Conservation (phyloP, 2,329 filamentous ascomycete genomes). For the Clarireedia paspali region DNA sequence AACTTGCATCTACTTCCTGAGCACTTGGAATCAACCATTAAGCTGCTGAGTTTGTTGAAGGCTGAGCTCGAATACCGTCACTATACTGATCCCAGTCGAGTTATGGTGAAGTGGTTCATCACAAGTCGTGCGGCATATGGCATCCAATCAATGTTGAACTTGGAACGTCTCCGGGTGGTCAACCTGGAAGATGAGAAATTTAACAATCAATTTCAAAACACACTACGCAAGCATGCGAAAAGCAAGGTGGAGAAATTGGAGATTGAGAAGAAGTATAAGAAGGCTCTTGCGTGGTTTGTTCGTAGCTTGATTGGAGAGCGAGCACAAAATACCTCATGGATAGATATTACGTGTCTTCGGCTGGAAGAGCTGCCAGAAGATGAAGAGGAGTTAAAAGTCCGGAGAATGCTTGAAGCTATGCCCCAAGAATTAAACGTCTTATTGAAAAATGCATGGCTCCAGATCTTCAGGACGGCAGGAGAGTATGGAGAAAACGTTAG, state of each 20-base stretch:
- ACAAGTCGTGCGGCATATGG: not conserved
- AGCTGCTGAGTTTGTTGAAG: not conserved
- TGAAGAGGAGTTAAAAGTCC: not conserved
- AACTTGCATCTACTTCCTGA: not conserved
- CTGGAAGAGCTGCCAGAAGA: not conserved
- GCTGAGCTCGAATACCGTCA: not conserved
- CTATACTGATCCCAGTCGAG: not conserved
- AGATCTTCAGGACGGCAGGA: not conserved
- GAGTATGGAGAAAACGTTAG: not conserved
- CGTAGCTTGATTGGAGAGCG: not conserved
- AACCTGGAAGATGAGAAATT: not conserved
- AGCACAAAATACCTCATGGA: not conserved
- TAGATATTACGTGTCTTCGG: not conserved
- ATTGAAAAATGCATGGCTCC: not conserved
- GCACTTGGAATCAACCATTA: not conserved
- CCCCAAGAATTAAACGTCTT: not conserved
- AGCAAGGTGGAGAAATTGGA: not conserved
- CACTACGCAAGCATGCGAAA: not conserved
- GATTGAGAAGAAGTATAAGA: not conserved
- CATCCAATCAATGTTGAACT: not conserved
- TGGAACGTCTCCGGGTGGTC: not conserved
- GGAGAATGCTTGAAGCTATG: not conserved
- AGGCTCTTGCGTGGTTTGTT: not conserved
- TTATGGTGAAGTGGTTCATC: not conserved
- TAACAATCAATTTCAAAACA: not conserved